Base-by-base conservation (phyloP, 257 asterid species). In the Leonotis leonurus region DNA sequence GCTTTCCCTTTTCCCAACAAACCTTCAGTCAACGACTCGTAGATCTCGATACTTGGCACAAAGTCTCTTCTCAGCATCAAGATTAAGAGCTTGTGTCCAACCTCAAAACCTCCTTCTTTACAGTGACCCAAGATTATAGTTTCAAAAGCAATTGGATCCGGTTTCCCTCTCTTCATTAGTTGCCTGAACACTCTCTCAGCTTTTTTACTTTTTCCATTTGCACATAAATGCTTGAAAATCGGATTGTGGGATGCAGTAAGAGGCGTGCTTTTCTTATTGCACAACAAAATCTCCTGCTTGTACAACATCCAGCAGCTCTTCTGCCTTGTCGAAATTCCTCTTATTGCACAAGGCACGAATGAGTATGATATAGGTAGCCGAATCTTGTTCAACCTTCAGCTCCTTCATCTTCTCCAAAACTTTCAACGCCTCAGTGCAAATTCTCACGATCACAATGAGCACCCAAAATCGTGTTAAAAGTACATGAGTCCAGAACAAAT, bases 101-200 rank as follows among this genome's bases (percentile, higher is more conserved):
- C 81, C 73, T 72, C 61, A 56, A 57, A 74, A 0, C 77, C 69
- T 30, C 81, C 85, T 75, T 90, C 98, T 43, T 46, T 73, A 67
- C 95, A 88, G 54, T 88, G 89, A 26, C 98, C 97, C 60, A 60
- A 70, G 37, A 90, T 88, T 64, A 90, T 50, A 2, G 92, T 88
- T 66, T 78, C 83, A 57, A 75, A 90, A 69, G 96, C 83, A 43
- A 66, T 21, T 52, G 86, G 83, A 76, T 90, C 95, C 45, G 74
- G 95, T 24, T 64, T 68, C 25, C 98, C 98, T 73, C 87, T 76
- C 75, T 70, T 80, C 81, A 88, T 75, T 56, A 90, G 70, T 76
- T 84, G 95, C 70, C 89, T 81, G 48, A 88, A 84, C 53, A 85
- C 81, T 75, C 51, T 82, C 68, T 83, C 96, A 13, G 98, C 96